Evolutionary conservation across 2,329 filamentous ascomycete genomes (phyloP), one percentile per base, ranked within the genome.

Genomic region (Biscogniauxia sp.): DNA sequence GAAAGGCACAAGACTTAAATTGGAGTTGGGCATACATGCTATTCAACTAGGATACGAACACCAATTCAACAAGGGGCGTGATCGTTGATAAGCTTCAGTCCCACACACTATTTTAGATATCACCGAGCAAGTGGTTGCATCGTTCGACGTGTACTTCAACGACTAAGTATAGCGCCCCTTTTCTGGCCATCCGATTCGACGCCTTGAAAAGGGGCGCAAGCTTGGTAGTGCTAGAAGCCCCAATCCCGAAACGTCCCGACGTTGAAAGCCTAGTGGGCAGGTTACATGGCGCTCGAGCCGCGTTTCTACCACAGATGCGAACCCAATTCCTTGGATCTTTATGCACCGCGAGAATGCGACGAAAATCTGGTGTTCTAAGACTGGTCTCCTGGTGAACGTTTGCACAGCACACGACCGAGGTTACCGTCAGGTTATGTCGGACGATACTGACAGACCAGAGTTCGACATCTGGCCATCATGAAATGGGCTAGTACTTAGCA

Each of bases 31-130:
- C 52, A 52, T 59, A 52, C 53, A 56, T 66, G 65, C 65, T 66
- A 56, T 67, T 70, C 68, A 69, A 70, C 69, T 57, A 70, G 64
- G 64, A 63, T 61, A 50, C 51, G 41, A 56, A 56, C 54, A 53
- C 51, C 32, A 56, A 32, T 23, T 45, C 26, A 49, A 59, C 51
- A 53, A 49, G 15, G 20, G 17, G 37, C 13, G 17, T 45, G 37
- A n/a, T 45, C 37, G 37, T 17, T 45, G 37, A 45, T 23, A 23
- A 8, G 23, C 51, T 52, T 19, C 4, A 20, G 23, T 19, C n/a
- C 11, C 17, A 52, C 19, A 52, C 37, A n/a, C 17, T 45, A n/a
- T n/a, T 15, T n/a, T n/a, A 45, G 37, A 32, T 8, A 13, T 32
- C 28, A 32, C n/a, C n/a, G n/a, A n/a, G 28, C 28, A 2, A 45